Percentiles rank a stretch among this genome's conserved stretches.
Conservation (phyloP, 2,329 filamentous ascomycete species). For the Fusarium anthophilum region DNA sequence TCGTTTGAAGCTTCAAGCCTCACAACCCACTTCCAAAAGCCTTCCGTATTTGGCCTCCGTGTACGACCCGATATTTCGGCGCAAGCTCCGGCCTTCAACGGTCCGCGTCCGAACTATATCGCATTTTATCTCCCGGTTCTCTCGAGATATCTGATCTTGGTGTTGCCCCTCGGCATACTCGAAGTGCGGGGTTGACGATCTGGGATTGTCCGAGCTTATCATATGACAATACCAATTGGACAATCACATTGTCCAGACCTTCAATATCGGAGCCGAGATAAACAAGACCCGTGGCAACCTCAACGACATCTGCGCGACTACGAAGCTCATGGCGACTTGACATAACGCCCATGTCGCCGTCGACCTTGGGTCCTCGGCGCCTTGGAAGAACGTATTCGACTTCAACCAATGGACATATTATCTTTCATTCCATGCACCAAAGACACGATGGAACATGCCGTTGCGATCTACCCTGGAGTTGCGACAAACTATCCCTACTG, state of each 20-base stretch:
- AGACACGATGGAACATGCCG: background rate
- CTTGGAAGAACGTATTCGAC: background rate
- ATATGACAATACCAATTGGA: background rate
- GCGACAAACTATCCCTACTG: too few species aligned
- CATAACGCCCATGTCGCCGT: background rate
- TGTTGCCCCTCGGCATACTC: conserved; percentile 17
- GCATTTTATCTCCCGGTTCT: background rate
- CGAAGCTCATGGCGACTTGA: background rate
- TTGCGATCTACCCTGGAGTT: background rate
- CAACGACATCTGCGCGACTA: background rate
- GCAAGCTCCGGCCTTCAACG: conserved; percentile 9
- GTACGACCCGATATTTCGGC: conserved; percentile 38
- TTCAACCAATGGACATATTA: background rate
- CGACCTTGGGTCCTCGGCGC: background rate
- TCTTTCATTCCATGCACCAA: background rate
- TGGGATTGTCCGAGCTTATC: background rate
- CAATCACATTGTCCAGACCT: background rate
- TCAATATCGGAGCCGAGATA: background rate
- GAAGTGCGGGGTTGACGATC: conserved; percentile 30
- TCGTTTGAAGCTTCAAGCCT: conserved; percentile 17
- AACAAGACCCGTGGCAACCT: background rate
- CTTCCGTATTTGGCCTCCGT: conserved; percentile 22
- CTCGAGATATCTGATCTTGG: background rate
- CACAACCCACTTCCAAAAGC: background rate
- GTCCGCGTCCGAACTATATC: background rate